Evolutionary conservation across 2,329 filamentous ascomycete species (phyloP), one percentile per base, ranked within the genome.

Genomic region (Immersiporthe knoxdaviesiana): DNA sequence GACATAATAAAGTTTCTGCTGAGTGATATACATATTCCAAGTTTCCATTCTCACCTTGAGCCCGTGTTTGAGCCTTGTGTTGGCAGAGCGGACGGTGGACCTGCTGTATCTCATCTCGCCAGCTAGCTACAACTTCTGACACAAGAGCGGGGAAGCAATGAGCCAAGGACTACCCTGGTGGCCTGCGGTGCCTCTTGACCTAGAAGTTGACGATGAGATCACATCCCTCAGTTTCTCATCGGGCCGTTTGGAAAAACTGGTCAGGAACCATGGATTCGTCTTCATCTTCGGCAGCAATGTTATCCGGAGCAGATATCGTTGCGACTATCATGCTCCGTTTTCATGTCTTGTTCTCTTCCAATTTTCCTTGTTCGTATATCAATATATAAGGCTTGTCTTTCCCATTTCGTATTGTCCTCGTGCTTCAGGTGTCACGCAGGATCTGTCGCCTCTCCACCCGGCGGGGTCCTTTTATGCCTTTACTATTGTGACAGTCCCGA

Each of bases 101-200:
- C 35, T 35, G 35, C 35, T 11, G 58, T 35, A 39, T 39, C 18
- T 61, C 35, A n/a, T 41, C 35, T 61, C 35, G 37, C 41, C n/a
- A 35, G 3, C 32, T 7, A 35, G 3, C 32, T 5, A 35, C 7
- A 12, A 6, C 14, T 37, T 61, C 35, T 61, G 35, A 61, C 14
- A 60, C 56, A n/a, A n/a, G 35, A 14, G 58, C 58, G 58, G 58
- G 10, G 58, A 41, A 61, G 41, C 2, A 61, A 39, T 16, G n/a
- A 37, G 21, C n/a, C 58, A 27, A 61, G 35, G 35, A 41, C 58
- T 61, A 12, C 35, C 32, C 21, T n/a, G 35, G 35, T 39, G 58
- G 21, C 12, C 21, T 39, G 11, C 37, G 37, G 18, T 21, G 32
- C 37, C 35, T 37, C 58, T 39, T 27, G 50, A 27, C 11, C n/a